Base-by-base conservation (phyloP, 352 stramenopile genomes). In the Albugo laibachii region DNA sequence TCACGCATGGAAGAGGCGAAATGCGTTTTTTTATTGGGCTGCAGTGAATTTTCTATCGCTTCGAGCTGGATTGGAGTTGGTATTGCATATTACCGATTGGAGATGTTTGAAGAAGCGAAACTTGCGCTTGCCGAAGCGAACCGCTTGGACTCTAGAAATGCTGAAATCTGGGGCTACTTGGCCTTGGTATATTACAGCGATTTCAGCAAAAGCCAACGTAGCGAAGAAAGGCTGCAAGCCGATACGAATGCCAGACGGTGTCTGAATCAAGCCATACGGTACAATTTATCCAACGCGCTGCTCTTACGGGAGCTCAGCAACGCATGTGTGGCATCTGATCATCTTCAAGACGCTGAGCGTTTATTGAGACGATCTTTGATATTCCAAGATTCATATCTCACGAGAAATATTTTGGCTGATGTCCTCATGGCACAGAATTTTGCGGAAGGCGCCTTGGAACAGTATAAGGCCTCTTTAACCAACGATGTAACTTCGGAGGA, bases 251-350 rank as follows among this genome's bases (percentile, higher is more conserved):
- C 43, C 3, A 20, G n/a, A 6, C 15, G 41, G 15, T 35, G 16
- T 10, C 18, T 85, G 8, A 52, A 65, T 3, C 70, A 88, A 55
- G 73, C 73, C 1, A 53, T 88, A 27, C 61, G 71, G 4, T 62
- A 72, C 43, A 59, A 81, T 16, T 45, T 83, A 47, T 67, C 59
- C 41, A 87, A 79, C 41, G 63, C 69, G 0, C 68, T 54, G 21
- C 56, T 89, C 18, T 55, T 86, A 24, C 61, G 77, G 11, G 77
- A 89, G 36, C 66, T 89, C n/a, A 84, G 77, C 58, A 87, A 68
- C 55, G 69, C 59, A 21, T 87, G 83, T 21, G 65, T 89, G 6
- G 69, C 77, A 20, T 67, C 82, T 41, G 77, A 89, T 52, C 65
- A 69, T 1, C 65, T 89, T 1, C 74, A 85, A 56, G 63, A 72